phyloP scores from a whole-genome alignment of 1,284 basidiomycete species.

The Apiotrichum sp. region DNA sequence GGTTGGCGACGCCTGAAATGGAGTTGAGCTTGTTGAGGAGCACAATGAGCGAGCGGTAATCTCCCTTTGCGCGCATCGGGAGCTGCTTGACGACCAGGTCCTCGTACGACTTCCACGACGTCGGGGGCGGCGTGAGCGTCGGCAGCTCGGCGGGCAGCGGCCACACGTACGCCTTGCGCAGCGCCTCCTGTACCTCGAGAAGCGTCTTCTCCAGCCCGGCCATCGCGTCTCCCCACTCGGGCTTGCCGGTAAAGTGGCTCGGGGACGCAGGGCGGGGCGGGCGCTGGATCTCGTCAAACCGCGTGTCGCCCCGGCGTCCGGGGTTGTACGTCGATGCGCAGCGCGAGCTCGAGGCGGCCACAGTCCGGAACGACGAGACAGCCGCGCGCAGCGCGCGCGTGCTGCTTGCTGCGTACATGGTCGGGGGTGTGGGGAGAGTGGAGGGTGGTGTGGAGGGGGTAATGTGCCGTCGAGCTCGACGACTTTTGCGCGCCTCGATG shows the following conservation, averaged over 20 bases:
- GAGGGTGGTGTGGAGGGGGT: background rate
- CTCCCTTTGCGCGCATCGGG: constrained; percentile 65
- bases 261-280: constrained; percentile 53
- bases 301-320: background rate
- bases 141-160: constrained; percentile 68
- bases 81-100: background rate
- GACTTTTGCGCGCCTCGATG: background rate
- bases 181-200: constrained; percentile 54
- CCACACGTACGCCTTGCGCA: constrained; percentile 64
- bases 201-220: constrained; percentile 63
- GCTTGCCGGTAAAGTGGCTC: constrained; percentile 81
- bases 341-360: constrained; percentile 3
- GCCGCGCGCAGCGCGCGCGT: constrained; percentile 9
- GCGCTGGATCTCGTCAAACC: background rate
- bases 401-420: constrained; percentile 2
- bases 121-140: constrained; percentile 55
- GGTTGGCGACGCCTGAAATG: constrained; percentile 61
- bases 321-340: constrained; percentile 10
- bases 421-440: background rate
- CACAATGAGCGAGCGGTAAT: constrained; percentile 62
- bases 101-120: constrained; percentile 60
- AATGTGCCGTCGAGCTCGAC: background rate
- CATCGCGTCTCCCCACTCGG: constrained; percentile 69
- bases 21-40: constrained; percentile 68
- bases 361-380: background rate